These are phyloP conservation scores for Stagonosporopsis chrysanthemi DNA, from an alignment of 2,329 filamentous ascomycete genomes.

Conservation along the genomic window DNA sequence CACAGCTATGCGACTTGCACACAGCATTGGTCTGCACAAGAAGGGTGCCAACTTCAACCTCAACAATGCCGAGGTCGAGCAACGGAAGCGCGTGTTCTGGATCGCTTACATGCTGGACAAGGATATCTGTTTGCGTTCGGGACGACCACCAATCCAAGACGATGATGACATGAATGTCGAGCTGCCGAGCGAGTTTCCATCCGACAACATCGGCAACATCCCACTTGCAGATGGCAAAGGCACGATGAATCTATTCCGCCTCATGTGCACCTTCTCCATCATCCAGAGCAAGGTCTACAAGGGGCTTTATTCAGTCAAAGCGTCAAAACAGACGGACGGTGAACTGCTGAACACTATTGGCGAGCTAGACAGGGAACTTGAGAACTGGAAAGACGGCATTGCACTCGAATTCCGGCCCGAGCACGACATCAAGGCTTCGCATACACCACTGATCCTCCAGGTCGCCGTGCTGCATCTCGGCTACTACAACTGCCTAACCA, in stretches of 20 bases:
- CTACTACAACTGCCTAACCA: constrained; percentile 97
- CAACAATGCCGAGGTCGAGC: constrained; percentile 92
- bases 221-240: constrained; percentile 86
- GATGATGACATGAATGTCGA: constrained; percentile 95
- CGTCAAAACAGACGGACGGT: constrained; percentile 88
- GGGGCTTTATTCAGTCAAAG: constrained; percentile 89
- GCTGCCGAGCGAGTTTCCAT: constrained; percentile 86
- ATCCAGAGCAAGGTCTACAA: constrained; percentile 97
- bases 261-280: constrained; percentile 88
- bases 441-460: constrained; percentile 92
- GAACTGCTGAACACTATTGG: constrained; percentile 95
- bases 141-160: constrained; percentile 74
- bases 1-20: constrained; percentile 86
- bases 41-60: constrained; percentile 90
- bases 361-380: constrained; percentile 81
- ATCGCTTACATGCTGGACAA: constrained; percentile 78
- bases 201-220: constrained; percentile 93
- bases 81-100: constrained; percentile 81
- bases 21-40: constrained; percentile 96
- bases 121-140: constrained; percentile 76
- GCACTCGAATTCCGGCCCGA: constrained; percentile 97
- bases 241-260: constrained; percentile 92
- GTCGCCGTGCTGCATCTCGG: constrained; percentile 94
- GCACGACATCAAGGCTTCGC: constrained; percentile 90
- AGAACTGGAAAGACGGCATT: constrained; percentile 96